Evolutionary conservation across 2,329 filamentous ascomycete genomes (phyloP).

Genomic region (Hymenoscyphus albidus): DNA sequence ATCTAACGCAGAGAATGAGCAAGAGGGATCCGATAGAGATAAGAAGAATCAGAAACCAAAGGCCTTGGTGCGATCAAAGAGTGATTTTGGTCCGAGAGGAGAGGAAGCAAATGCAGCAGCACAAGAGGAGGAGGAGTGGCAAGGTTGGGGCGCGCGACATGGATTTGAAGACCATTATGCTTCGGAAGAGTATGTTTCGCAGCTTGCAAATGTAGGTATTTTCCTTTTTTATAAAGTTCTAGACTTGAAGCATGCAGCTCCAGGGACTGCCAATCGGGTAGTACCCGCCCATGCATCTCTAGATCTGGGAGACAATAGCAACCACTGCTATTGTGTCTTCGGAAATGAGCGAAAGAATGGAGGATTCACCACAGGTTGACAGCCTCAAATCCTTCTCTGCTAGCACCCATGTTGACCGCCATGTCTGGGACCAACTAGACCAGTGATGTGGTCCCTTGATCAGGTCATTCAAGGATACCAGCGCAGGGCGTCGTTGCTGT

Average conservation of each 20-base stretch:
- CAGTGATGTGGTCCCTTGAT: background rate
- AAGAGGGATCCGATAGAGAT: constrained; percentile 31
- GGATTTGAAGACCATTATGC: constrained; percentile 72
- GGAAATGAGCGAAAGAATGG: background rate
- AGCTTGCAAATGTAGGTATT: constrained; percentile 57
- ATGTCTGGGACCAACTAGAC: background rate
- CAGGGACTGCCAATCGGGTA: background rate
- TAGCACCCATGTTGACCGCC: background rate
- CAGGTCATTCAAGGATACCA: background rate
- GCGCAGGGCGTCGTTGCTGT: background rate
- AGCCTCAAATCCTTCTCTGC: constrained; percentile 1
- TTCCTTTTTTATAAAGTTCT: constrained; percentile 21
- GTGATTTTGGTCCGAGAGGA: constrained; percentile 47
- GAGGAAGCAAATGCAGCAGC: constrained; percentile 31
- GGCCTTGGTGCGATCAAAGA: constrained; percentile 42
- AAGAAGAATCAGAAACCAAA: constrained; percentile 24
- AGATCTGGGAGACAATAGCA: background rate
- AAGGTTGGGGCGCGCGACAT: constrained; percentile 49
- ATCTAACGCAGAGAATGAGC: constrained; percentile 27
- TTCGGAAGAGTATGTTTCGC: constrained; percentile 65
- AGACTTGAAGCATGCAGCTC: background rate
- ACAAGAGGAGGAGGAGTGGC: constrained; percentile 26
- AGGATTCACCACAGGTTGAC: background rate
- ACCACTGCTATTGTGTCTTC: background rate
- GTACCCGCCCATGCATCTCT: background rate